phyloP scores from a whole-genome alignment of 2,329 filamentous ascomycete genomes.

The Emmonsia crescens region DNA sequence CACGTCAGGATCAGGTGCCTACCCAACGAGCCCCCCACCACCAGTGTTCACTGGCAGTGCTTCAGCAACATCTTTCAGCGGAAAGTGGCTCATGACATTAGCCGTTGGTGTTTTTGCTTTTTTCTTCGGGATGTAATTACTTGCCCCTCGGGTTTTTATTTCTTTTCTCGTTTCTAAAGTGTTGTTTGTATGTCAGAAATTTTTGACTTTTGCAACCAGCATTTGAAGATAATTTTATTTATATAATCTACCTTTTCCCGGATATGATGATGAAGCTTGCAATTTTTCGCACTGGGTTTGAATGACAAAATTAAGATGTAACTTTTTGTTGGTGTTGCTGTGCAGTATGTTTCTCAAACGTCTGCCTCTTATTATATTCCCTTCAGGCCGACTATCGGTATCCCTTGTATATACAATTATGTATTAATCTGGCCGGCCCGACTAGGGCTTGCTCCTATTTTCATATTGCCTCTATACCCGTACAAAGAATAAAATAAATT shows the following conservation, averaged over 20 bases:
- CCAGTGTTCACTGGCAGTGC: conserved; percentile 3
- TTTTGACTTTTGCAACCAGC: neutral
- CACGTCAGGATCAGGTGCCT: neutral
- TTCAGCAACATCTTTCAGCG: neutral
- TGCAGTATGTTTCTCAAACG: neutral
- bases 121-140: neutral
- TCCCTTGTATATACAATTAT: neutral
- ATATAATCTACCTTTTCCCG: neutral
- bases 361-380: neutral
- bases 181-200: neutral
- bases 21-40: neutral
- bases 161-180: neutral
- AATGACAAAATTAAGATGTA: neutral
- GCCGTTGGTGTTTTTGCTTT: conserved; percentile 1
- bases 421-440: neutral
- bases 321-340: neutral
- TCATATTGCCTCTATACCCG: neutral
- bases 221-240: neutral
- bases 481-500: neutral
- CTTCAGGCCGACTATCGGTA: neutral
- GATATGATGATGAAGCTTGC: neutral
- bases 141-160: neutral
- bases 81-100: neutral
- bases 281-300: neutral
- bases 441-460: neutral